Conservation (phyloP, 768 basidiomycete species). For the Russula griseocarnosa region DNA sequence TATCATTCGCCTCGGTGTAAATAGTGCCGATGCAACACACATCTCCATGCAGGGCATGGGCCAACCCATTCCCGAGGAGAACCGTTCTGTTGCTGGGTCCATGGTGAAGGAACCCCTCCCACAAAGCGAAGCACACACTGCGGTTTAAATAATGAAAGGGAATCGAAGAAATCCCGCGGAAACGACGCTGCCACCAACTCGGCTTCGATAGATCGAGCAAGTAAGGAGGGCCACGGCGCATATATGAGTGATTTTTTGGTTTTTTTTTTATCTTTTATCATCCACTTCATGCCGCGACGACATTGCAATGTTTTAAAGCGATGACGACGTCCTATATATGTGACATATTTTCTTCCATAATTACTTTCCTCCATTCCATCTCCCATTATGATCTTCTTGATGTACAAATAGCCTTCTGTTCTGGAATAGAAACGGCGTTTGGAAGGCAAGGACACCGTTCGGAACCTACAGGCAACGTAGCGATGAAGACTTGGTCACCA, state of each 20-base stretch:
- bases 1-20: conserved; percentile 8
- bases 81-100: conserved; percentile 14
- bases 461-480: background rate
- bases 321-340: background rate
- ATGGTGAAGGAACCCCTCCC: conserved; percentile 19
- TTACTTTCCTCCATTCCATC: background rate
- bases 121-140: conserved; percentile 5
- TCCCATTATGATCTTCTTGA: background rate
- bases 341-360: conserved; percentile 9
- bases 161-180: background rate
- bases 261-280: background rate
- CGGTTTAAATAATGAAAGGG: background rate
- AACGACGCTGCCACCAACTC: background rate
- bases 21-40: conserved; percentile 12
- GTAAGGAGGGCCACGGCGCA: background rate
- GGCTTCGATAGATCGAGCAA: background rate
- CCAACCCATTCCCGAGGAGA: conserved; percentile 10
- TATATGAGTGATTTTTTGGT: background rate
- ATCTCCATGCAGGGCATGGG: conserved; percentile 24
- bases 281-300: conserved; percentile 17
- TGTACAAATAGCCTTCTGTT: background rate
- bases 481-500: background rate
- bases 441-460: background rate
- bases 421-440: background rate
- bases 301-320: conserved; percentile 12